These are phyloP conservation scores for Didymella pinodella DNA, from an alignment of 2,329 filamentous ascomycete species.

Conservation along the genomic window DNA sequence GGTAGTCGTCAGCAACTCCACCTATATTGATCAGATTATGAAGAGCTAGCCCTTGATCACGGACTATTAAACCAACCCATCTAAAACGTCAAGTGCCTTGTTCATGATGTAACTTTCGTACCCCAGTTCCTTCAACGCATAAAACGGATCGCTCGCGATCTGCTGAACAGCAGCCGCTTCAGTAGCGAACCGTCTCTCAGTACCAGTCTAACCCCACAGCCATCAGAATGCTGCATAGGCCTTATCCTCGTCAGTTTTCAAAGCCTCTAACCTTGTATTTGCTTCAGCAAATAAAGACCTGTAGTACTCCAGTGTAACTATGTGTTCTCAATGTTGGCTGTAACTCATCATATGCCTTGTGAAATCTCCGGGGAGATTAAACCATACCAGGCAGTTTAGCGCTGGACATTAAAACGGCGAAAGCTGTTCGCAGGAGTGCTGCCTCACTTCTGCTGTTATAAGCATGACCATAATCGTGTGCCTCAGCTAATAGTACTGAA, in stretches of 20 bases:
- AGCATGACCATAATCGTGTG: conserved; percentile 6
- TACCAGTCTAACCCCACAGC: conserved; percentile 1
- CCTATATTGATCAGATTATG: conserved; percentile 4
- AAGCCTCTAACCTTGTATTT: not conserved
- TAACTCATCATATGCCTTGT: conserved; percentile 6
- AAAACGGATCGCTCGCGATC: conserved; percentile 5
- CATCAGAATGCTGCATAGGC: not conserved
- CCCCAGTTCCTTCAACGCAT: not conserved
- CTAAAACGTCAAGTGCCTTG: conserved; percentile 5
- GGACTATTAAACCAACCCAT: not conserved
- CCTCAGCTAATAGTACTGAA: conserved; percentile 1
- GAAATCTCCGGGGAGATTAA: conserved; percentile 3
- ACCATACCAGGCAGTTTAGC: not conserved
- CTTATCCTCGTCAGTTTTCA: not conserved
- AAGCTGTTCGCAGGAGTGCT: conserved; percentile 6
- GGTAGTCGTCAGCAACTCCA: conserved; percentile 3
- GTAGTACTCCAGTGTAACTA: not conserved
- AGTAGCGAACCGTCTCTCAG: conserved; percentile 2
- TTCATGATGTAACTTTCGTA: conserved; percentile 2
- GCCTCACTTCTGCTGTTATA: not conserved
- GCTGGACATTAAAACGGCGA: conserved; percentile 10
- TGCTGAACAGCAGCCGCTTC: conserved; percentile 5
- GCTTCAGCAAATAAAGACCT: conserved; percentile 3
- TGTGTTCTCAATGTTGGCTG: conserved; percentile 3
- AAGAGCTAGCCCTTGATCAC: not conserved